Percentiles rank a stretch among this genome's conserved stretches.
These are phyloP conservation scores for Eimeria maxima DNA, from an alignment of 169 alveolate genomes.

Conservation along the genomic window DNA sequence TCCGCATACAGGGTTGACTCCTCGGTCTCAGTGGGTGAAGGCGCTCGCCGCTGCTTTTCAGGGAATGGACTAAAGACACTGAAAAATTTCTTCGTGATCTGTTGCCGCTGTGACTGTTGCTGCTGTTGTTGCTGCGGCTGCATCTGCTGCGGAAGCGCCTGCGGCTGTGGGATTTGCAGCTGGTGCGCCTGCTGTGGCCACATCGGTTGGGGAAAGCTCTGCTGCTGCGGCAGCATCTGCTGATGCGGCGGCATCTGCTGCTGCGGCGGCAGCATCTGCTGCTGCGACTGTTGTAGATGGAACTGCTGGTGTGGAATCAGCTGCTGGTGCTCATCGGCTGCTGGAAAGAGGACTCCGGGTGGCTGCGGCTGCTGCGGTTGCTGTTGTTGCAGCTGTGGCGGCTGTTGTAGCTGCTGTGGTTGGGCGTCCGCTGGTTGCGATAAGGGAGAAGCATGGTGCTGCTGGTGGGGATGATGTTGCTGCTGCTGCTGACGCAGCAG, in stretches of 20 bases:
- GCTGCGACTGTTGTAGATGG: neutral
- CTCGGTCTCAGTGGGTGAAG: neutral
- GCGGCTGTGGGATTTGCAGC: slow-evolving; percentile 23
- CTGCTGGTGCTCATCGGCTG: slow-evolving; percentile 24
- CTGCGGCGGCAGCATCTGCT: slow-evolving; percentile 14
- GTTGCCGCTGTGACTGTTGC: slow-evolving; percentile 50
- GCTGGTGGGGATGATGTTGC: neutral
- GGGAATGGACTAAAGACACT: slow-evolving; percentile 54
- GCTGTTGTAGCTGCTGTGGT: slow-evolving; percentile 43
- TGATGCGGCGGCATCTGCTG: neutral
- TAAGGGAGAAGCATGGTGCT: neutral
- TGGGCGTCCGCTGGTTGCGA: neutral
- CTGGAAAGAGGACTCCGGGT: neutral
- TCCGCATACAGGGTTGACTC: neutral
- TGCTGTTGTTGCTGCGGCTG: slow-evolving; percentile 39
- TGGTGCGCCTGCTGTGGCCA: slow-evolving; percentile 52
- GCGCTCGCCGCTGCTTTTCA: neutral
- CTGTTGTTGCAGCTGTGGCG: neutral
- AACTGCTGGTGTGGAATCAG: neutral
- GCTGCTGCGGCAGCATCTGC: slow-evolving; percentile 37
- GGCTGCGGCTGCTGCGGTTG: slow-evolving; percentile 15
- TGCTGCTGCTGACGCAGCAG: slow-evolving; percentile 45
- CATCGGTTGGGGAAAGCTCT: slow-evolving; percentile 31
- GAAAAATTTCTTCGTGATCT: neutral
- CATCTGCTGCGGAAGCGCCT: slow-evolving; percentile 12